Evolutionary conservation across 2,329 filamentous ascomycete genomes (phyloP).

Genomic region (Berkeleyomyces rouxiae): DNA sequence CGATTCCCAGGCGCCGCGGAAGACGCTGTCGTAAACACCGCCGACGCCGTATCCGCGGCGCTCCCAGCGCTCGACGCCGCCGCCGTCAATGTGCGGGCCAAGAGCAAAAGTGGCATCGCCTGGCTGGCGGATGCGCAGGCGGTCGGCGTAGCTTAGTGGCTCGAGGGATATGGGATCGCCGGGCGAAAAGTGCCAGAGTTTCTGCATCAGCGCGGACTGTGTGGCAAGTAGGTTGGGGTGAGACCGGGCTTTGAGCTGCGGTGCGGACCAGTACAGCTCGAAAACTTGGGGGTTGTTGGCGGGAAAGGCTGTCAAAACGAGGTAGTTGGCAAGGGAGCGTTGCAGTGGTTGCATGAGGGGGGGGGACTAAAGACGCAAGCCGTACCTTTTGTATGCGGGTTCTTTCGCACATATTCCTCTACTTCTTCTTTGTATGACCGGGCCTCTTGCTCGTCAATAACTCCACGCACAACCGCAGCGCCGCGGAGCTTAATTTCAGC

Average conservation of each 20-base stretch:
- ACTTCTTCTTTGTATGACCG: constrained; percentile 39
- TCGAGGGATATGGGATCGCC: constrained; percentile 26
- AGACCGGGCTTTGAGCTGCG: too few species aligned
- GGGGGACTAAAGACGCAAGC: background rate
- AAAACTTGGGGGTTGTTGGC: too few species aligned
- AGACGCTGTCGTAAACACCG: constrained; percentile 38
- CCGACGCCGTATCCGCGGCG: constrained; percentile 42
- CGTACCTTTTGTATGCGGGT: background rate
- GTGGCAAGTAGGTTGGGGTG: constrained; percentile 21
- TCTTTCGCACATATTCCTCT: constrained; percentile 20
- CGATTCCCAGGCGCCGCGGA: constrained; percentile 45
- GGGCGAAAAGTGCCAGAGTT: constrained; percentile 42
- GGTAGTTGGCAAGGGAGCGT: background rate
- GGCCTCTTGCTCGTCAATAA: constrained; percentile 40
- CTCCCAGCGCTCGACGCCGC: constrained; percentile 57
- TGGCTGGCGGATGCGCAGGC: constrained; percentile 47
- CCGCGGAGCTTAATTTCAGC: constrained; percentile 32
- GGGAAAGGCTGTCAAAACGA: background rate
- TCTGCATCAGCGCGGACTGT: constrained; percentile 38
- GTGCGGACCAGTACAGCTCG: too few species aligned
- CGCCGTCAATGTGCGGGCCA: constrained; percentile 41
- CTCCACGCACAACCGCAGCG: constrained; percentile 47
- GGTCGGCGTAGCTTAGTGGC: constrained; percentile 52
- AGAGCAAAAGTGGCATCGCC: constrained; percentile 17
- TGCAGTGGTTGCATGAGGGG: background rate